These are phyloP conservation scores for Pythium aphanidermatum DNA, from an alignment of 352 stramenopile genomes.

Conservation along the genomic window DNA sequence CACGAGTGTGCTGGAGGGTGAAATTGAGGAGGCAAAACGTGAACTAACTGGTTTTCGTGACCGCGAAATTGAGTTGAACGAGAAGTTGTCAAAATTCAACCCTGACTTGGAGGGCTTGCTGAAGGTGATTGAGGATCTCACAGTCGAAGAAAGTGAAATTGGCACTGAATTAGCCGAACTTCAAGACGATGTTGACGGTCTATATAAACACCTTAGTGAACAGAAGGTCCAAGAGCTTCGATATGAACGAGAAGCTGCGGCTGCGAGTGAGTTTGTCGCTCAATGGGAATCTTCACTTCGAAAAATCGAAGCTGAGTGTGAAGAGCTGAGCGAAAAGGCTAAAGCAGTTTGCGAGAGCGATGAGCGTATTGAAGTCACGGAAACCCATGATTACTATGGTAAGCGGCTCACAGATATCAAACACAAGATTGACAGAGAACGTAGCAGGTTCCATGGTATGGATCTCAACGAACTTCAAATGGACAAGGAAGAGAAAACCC, in stretches of 20 bases:
- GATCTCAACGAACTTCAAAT: constrained; percentile 66
- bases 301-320: constrained; percentile 46
- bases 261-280: constrained; percentile 38
- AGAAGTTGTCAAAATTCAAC: constrained; percentile 53
- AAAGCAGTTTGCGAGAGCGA: constrained; percentile 42
- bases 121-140: constrained; percentile 50
- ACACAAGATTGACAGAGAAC: constrained; percentile 68
- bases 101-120: constrained; percentile 58
- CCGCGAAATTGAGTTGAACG: constrained; percentile 47
- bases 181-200: constrained; percentile 50
- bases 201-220: constrained; percentile 73
- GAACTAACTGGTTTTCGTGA: constrained; percentile 37
- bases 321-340: constrained; percentile 53
- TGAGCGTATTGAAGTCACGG: constrained; percentile 52
- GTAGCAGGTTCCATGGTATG: constrained; percentile 75
- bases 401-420: constrained; percentile 77
- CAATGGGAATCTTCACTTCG: constrained; percentile 47
- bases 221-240: constrained; percentile 66
- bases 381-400: constrained; percentile 74
- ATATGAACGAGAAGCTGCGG: constrained; percentile 41
- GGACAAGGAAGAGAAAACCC: constrained; percentile 65
- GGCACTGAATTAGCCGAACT: constrained; percentile 40
- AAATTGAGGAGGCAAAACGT: constrained; percentile 37
- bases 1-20: constrained; percentile 70
- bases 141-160: constrained; percentile 43